phyloP scores from a whole-genome alignment of 139 green algal species.

The Ulvella scutata region DNA sequence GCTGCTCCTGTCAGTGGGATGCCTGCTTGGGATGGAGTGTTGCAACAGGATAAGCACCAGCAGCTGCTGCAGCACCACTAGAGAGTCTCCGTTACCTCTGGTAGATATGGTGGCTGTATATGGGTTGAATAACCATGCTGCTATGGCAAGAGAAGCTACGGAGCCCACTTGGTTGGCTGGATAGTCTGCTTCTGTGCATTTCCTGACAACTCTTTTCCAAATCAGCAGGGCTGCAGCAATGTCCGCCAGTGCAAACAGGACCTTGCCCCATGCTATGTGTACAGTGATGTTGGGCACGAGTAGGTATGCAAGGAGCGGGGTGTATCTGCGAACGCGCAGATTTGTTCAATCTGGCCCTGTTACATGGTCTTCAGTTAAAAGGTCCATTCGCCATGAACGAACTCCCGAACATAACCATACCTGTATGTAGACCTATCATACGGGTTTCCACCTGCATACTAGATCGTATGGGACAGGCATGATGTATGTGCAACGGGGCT shows the following conservation, averaged over 20 bases:
- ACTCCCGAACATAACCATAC: constrained; percentile 18
- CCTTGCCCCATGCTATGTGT: constrained; percentile 61
- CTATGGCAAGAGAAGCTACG: constrained; percentile 1
- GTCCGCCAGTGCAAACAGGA: constrained; percentile 61
- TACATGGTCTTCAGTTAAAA: constrained; percentile 33
- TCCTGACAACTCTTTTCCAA: not conserved
- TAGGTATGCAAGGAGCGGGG: constrained; percentile 67
- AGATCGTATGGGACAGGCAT: not conserved
- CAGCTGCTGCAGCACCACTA: constrained; percentile 63
- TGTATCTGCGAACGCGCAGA: constrained; percentile 55
- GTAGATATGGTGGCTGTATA: constrained; percentile 85
- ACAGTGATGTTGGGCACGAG: constrained; percentile 70
- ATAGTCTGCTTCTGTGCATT: not conserved
- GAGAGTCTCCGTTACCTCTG: constrained; percentile 67
- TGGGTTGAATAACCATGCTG: constrained; percentile 87
- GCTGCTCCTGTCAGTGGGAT: too few relatives aligned
- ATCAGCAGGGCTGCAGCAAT: constrained; percentile 15
- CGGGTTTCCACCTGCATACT: constrained; percentile 10
- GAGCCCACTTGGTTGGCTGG: not conserved
- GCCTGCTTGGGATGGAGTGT: too few relatives aligned
- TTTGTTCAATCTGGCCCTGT: not conserved
- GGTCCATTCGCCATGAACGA: constrained; percentile 29
- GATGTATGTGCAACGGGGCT: too few relatives aligned
- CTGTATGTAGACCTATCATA: constrained; percentile 37
- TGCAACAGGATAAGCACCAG: constrained; percentile 32